phyloP scores from a whole-genome alignment of 768 basidiomycete species.

The Pholiota microspora region DNA sequence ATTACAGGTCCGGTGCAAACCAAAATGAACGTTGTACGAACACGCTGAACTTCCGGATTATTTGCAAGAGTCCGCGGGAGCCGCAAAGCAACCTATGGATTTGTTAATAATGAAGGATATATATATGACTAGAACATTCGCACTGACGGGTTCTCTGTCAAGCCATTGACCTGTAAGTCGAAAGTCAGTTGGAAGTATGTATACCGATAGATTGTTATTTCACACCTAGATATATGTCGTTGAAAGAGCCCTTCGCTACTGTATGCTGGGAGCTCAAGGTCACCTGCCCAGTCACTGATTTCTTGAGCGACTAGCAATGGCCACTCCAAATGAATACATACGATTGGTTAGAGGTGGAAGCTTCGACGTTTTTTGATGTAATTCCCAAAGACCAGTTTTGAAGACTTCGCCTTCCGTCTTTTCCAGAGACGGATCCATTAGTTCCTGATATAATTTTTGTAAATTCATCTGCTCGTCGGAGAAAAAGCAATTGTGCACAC shows the following conservation, averaged over 20 bases:
- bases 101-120: too few relatives aligned
- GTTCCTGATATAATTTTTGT: constrained; percentile 26
- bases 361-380: constrained; percentile 35
- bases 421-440: constrained; percentile 31
- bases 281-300: constrained; percentile 41
- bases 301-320: background rate
- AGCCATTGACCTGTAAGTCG: constrained; percentile 39
- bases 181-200: constrained; percentile 1
- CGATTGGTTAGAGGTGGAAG: constrained; percentile 42
- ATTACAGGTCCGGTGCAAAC: background rate
- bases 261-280: constrained; percentile 25
- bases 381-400: constrained; percentile 35
- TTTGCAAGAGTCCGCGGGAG: constrained; percentile 33
- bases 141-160: constrained; percentile 31
- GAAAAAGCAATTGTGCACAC: constrained; percentile 19
- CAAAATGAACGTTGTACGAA: constrained; percentile 10
- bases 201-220: background rate
- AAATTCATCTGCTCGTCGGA: background rate
- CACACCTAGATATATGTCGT: constrained; percentile 40
- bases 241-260: constrained; percentile 33
- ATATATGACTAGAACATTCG: too few relatives aligned
- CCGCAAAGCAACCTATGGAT: constrained; percentile 38
- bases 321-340: constrained; percentile 21
- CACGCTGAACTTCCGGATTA: constrained; percentile 32
- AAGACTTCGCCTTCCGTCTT: constrained; percentile 30